These are phyloP conservation scores for Polyporus tsugae DNA, from an alignment of 1,284 basidiomycete species.

Conservation along the genomic window DNA sequence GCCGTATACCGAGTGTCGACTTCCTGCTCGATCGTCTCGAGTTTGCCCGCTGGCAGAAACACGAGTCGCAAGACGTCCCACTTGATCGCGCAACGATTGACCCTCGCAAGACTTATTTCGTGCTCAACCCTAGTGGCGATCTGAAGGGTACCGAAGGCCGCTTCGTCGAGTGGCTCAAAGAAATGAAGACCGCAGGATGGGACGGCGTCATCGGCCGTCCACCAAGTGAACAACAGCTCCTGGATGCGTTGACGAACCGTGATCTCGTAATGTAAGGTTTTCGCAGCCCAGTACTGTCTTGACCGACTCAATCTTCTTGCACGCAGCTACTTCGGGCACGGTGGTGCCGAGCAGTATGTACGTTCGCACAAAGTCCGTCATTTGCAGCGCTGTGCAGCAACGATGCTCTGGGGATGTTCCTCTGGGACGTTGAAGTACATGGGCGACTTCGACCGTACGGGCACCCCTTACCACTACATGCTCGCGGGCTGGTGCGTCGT, in stretches of 20 bases:
- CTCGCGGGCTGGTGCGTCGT: slow-evolving; percentile 89
- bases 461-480: slow-evolving; percentile 95
- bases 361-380: slow-evolving; percentile 86
- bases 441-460: slow-evolving; percentile 92
- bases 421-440: slow-evolving; percentile 89
- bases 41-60: slow-evolving; percentile 56
- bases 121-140: slow-evolving; percentile 95
- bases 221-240: slow-evolving; percentile 85
- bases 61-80: slow-evolving; percentile 24
- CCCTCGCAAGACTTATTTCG: slow-evolving; percentile 78
- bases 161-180: slow-evolving; percentile 81
- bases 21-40: slow-evolving; percentile 88
- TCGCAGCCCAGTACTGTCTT: neutral
- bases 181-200: slow-evolving; percentile 82
- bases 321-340: slow-evolving; percentile 94
- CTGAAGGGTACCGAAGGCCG: slow-evolving; percentile 84
- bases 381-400: slow-evolving; percentile 85
- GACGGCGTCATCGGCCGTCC: slow-evolving; percentile 79
- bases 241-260: slow-evolving; percentile 70
- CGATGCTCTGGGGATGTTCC: slow-evolving; percentile 99
- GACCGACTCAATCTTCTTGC: neutral
- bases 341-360: slow-evolving; percentile 94
- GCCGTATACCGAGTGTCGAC: slow-evolving; percentile 88
- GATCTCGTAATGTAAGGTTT: slow-evolving; percentile 88
- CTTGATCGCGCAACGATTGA: slow-evolving; percentile 67